Base-by-base conservation (phyloP, 148 eudicot species). In the Polygonum maritimum region DNA sequence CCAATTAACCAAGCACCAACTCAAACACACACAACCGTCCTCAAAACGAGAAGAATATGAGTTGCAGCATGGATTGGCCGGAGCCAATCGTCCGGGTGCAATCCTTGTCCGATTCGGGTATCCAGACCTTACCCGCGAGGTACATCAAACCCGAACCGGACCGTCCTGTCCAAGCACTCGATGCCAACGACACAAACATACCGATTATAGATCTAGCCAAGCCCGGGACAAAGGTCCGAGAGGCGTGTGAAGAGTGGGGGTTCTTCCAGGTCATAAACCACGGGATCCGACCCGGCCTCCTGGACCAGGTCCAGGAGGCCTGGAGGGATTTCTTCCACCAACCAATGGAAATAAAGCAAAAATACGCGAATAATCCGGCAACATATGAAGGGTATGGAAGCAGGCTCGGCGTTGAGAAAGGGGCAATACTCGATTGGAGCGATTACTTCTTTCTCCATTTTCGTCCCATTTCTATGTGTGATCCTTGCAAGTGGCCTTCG, bases 331-430 rank as follows among this genome's bases (percentile, higher is more conserved):
- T 95, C 49, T 95, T 95, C 49, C 89, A 92, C n/a, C 83, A 82
- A 8, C 96, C 98, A 0, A 87, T 92, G 92, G 94, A 95, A 48
- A 78, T 18, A 19, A 94, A 94, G 81, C 89, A 89, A 57, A 74
- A 31, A 2, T 89, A 88, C 33, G 96, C 91, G 0, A 94, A 94
- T 47, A 78, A 83, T 0, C 98, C 98, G 0, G 62, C 39, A 45
- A 94, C 98, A 3, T 94, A 94, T 52, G 98, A 94, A 82, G 98
- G 98, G 12, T 94, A 94, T 51, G 98, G 98, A 0, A 94, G 98
- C 73, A 82, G 97, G 49, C 73, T 94, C 18, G 98, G 98, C 0
- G 86, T 92, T 3, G 88, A 92, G 60, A 94, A 92, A 48, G 97
- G 92, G 0, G 98, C 97, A 52, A 78, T 88, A 71, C 93, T 94